A percentile compares a stretch with the other conserved stretches of the same genome.
Evolutionary conservation across 2,329 filamentous ascomycete species (phyloP).

Genomic region (Gyromitra esculenta): DNA sequence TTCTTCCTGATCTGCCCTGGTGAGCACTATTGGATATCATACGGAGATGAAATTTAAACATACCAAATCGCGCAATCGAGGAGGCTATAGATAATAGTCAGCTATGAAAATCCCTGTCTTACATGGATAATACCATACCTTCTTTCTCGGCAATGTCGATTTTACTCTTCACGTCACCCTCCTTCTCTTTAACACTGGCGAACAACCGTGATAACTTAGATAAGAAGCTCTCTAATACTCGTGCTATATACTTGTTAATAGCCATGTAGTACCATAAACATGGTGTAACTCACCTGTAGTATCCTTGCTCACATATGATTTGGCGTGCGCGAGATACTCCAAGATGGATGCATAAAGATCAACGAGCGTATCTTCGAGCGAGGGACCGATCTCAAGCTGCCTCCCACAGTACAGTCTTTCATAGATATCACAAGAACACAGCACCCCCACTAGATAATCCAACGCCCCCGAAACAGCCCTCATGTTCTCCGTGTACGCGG

Average conservation of each 20-base stretch:
- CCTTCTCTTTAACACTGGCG: not conserved
- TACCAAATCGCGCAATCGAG: not conserved
- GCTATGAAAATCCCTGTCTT: too few relatives aligned
- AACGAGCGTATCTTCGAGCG: not conserved
- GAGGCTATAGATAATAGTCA: not conserved
- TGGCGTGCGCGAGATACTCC: slow-evolving; percentile 9
- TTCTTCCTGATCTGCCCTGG: not conserved
- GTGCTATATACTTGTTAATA: not conserved
- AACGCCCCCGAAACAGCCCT: slow-evolving; percentile 16
- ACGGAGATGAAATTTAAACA: not conserved
- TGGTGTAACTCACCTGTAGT: not conserved
- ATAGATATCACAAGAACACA: too few relatives aligned
- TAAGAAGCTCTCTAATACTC: not conserved
- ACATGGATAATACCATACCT: not conserved
- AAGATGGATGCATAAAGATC: slow-evolving; percentile 20
- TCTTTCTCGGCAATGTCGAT: not conserved
- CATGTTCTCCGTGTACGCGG: slow-evolving; percentile 35
- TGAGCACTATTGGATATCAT: not conserved
- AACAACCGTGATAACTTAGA: not conserved
- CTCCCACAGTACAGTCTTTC: slow-evolving; percentile 35
- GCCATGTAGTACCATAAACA: not conserved
- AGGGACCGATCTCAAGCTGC: not conserved
- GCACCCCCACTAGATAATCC: slow-evolving; percentile 30
- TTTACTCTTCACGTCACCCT: not conserved
- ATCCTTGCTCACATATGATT: not conserved